Base-by-base conservation (phyloP, 257 asterid species). In the Thymus quinquecostatus region DNA sequence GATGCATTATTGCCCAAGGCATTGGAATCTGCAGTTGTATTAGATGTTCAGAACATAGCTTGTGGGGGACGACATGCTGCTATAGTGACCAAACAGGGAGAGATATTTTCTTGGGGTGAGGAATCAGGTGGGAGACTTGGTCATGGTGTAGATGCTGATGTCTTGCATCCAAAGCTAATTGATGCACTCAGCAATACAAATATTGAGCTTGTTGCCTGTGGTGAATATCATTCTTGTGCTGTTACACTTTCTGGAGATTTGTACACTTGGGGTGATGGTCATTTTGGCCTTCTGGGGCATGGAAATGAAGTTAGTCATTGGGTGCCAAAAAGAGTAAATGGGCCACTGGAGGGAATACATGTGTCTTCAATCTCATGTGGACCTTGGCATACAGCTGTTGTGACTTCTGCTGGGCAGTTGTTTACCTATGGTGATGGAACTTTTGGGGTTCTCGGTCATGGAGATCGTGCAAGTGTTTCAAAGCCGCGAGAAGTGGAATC, bases 351-450 rank as follows among this genome's bases (percentile, higher is more conserved):
- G 75, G 98, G 98, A 57, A 82, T 92, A 79, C 98, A 87, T 30
- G 96, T 88, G 71, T 92, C 97, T 51, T 89, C 83, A 9, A 87
- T 92, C 82, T 81, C 97, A 30, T 92, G 98, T 73, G 98, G 98
- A 28, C 98, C 97, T 64, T 92, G 98, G 98, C 95, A 92, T 83
- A 92, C 95, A 63, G 98, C 98, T 73, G 89, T 92, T 62, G 98
- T 92, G 74, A 88, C 98, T 78, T 92, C 98, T 77, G 89, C 98
- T 32, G 98, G 98, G 67, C 98, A 92, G 78, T 82, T 92, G 78
- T 89, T 89, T 81, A 92, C 98, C 75, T 92, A 85, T 27, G 98
- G 98, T 55, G 96, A 92, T 75, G 98, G 98, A 77, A 92, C 97
- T 58, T 92, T 92, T 74, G 98, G 91, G 27, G 98, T 84, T 82